Evolutionary conservation across 441 rosid species (phyloP), one percentile per base, ranked within the genome.

Genomic region (Croton laevigatus): DNA sequence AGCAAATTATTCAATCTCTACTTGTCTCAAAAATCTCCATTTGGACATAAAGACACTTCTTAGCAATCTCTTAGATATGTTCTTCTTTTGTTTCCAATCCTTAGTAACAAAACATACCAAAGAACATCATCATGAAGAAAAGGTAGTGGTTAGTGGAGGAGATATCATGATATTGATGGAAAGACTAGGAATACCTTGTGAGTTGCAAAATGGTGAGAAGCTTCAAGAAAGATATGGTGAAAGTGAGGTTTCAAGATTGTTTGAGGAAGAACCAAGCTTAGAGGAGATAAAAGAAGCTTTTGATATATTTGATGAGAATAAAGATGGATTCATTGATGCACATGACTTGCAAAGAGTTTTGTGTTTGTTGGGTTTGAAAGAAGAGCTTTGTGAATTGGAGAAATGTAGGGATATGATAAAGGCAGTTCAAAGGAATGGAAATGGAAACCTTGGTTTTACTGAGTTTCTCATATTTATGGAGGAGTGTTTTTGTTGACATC

Each of bases 291-390:
- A 53, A 49, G 78, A 82, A 69, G 84, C 84, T 11, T 86, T 86
- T 61, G 70, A 65, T 19, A 78, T 81, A 13, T 84, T 84, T 48
- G 88, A 86, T 51, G 82, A 65, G 69, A 83, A 86, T 62, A 78
- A 72, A 67, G 85, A 86, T 71, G 85, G 87, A 62, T 82, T 76
- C 44, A 84, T 86, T 2, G 85, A 84, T 36, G 84, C 72, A 10
- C 8, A 12, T 38, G 87, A 82, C 71, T 64, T 84, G 86, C 81
- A 78, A 66, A 83, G 83, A 65, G 83, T 83, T 27, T 36, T 85
- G 13, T 40, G 62, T 12, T 51, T 59, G 16, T 59, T 85, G 36
- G 84, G 87, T 3, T 8, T 81, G 65, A 69, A 57, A 57, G 73
- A 73, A 67, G 81, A 71, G 10, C 11, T 14, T 7, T 14, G 34